These are phyloP conservation scores for Monosporozyma solicola DNA, from an alignment of 805 yeast genomes.

Conservation along the genomic window DNA sequence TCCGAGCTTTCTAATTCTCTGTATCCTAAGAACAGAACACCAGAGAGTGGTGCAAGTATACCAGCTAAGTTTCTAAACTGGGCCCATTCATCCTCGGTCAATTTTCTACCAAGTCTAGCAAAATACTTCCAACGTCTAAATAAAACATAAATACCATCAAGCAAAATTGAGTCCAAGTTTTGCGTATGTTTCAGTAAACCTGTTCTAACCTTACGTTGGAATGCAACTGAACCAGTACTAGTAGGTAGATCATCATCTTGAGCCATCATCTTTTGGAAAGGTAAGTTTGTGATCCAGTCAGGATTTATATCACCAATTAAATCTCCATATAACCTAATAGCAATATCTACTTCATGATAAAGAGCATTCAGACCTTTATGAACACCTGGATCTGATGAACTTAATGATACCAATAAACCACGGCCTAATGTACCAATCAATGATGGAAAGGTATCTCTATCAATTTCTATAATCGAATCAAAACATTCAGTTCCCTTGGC, in stretches of 20 bases:
- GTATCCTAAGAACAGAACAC: conserved; percentile 39
- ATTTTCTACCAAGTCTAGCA: conserved; percentile 10
- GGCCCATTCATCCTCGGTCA: conserved; percentile 31
- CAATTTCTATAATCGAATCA: conserved; percentile 17
- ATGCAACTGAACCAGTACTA: conserved; percentile 58
- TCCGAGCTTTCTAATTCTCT: neutral
- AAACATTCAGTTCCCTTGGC: conserved; percentile 21
- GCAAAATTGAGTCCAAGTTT: conserved; percentile 20
- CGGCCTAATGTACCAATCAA: conserved; percentile 40
- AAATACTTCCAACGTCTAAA: conserved; percentile 27
- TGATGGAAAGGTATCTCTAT: conserved; percentile 25
- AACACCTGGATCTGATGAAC: conserved; percentile 43
- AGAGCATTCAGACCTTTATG: conserved; percentile 41
- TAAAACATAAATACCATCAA: conserved; percentile 31
- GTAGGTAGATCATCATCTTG: conserved; percentile 44
- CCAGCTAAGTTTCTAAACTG: conserved; percentile 64
- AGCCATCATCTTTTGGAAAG: conserved; percentile 37
- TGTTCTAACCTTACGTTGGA: conserved; percentile 56
- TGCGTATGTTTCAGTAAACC: conserved; percentile 23
- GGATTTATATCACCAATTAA: conserved; percentile 18
- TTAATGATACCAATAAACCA: conserved; percentile 41
- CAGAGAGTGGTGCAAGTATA: conserved; percentile 60
- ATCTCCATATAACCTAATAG: conserved; percentile 21
- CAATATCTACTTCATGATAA: conserved; percentile 23
- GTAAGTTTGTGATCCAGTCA: conserved; percentile 25